Evolutionary conservation across 768 basidiomycete genomes (phyloP).

Genomic region (Suillus hirtellus): DNA sequence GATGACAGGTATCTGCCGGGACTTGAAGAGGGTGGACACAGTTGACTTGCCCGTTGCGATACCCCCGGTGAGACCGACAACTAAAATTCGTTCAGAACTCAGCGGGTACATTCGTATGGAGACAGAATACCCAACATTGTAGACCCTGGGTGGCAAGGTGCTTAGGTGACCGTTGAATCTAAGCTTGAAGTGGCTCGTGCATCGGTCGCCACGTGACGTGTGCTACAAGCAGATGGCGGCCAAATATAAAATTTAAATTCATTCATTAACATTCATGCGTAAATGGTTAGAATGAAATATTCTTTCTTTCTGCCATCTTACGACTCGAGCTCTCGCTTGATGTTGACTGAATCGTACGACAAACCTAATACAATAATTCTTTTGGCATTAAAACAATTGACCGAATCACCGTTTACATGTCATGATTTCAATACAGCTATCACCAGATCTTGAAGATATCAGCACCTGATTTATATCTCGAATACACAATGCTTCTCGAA

Average conservation of each 20-base stretch:
- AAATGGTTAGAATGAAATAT: too few species aligned
- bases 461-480: neutral
- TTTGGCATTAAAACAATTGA: neutral
- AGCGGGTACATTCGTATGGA: neutral
- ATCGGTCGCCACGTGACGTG: too few species aligned
- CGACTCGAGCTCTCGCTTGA: too few species aligned
- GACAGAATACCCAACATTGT: conserved; percentile 2
- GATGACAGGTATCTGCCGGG: conserved; percentile 74
- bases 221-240: too few species aligned
- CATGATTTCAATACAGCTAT: too few species aligned
- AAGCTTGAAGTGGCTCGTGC: neutral
- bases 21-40: conserved; percentile 72
- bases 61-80: conserved; percentile 93
- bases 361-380: neutral
- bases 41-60: conserved; percentile 98
- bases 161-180: neutral
- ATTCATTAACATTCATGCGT: too few species aligned
- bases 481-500: neutral
- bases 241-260: too few species aligned
- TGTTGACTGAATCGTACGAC: neutral
- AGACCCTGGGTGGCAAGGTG: neutral
- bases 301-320: too few species aligned
- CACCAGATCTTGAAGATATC: neutral
- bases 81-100: conserved; percentile 38
- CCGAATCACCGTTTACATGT: neutral